phyloP scores from a whole-genome alignment of 2,329 filamentous ascomycete genomes.

The Colletotrichum musicola region DNA sequence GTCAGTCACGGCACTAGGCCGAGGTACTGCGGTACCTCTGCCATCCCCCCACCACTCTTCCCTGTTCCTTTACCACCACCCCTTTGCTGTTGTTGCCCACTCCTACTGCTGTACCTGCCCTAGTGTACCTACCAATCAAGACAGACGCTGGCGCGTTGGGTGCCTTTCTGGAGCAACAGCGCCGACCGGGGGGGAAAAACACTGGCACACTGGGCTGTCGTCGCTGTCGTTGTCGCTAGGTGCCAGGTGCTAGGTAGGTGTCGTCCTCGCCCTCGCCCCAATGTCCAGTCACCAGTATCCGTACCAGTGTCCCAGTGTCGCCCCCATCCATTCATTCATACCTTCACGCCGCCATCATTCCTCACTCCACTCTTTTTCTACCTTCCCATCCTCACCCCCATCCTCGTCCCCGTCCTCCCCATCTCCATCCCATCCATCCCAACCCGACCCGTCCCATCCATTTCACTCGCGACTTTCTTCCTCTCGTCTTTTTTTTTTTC shows the following conservation, averaged over 20 bases:
- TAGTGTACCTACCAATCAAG: too few relatives aligned
- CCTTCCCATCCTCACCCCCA: constrained; percentile 19
- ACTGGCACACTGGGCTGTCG: too few relatives aligned
- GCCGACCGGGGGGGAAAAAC: too few relatives aligned
- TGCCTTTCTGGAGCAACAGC: too few relatives aligned
- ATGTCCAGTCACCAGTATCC: too few relatives aligned
- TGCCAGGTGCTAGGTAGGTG: too few relatives aligned
- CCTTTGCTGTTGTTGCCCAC: not conserved
- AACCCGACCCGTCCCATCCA: constrained; percentile 37
- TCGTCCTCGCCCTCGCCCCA: too few relatives aligned
- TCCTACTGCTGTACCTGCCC: constrained; percentile 7
- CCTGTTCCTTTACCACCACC: not conserved
- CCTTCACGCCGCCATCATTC: constrained; percentile 37
- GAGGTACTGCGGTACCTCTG: constrained; percentile 20
- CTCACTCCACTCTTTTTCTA: constrained; percentile 32
- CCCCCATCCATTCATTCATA: constrained; percentile 10
- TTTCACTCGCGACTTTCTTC: constrained; percentile 33
- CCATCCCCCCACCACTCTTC: not conserved
- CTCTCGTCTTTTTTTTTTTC: constrained; percentile 14
- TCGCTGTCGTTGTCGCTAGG: too few relatives aligned
- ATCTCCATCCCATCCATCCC: constrained; percentile 26
- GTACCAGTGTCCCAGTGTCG: not conserved
- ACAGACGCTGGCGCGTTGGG: too few relatives aligned
- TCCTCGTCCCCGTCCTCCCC: constrained; percentile 32
- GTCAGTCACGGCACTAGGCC: not conserved